These are phyloP conservation scores for Paraleonurus japonicus DNA, from an alignment of 257 asterid species.

Conservation along the genomic window DNA sequence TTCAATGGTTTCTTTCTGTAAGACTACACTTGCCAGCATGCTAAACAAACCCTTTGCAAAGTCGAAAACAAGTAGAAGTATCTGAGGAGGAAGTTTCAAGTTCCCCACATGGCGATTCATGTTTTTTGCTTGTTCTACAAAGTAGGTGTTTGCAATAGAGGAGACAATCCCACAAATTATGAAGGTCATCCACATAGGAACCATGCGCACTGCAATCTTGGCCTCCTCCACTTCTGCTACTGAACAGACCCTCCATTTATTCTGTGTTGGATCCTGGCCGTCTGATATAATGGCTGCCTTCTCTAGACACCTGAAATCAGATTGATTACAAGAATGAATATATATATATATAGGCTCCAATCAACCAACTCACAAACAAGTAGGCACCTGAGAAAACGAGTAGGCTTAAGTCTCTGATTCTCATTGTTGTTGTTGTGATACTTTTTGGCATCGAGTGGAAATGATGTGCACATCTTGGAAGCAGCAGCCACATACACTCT, in stretches of 20 bases:
- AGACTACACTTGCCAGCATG: neutral
- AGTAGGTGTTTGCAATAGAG: constrained; percentile 44
- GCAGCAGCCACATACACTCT: constrained; percentile 40
- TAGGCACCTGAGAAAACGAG: constrained; percentile 35
- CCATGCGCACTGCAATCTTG: constrained; percentile 27
- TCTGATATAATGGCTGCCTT: constrained; percentile 50
- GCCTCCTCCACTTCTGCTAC: constrained; percentile 31
- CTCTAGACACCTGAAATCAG: constrained; percentile 46
- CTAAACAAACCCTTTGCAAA: neutral
- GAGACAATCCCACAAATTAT: constrained; percentile 37
- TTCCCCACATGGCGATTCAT: constrained; percentile 34
- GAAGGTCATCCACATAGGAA: constrained; percentile 43
- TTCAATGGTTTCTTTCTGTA: neutral
- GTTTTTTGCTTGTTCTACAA: constrained; percentile 36
- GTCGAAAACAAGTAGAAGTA: constrained; percentile 22
- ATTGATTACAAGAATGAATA: too few relatives aligned
- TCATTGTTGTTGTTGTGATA: constrained; percentile 4
- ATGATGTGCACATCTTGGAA: constrained; percentile 20
- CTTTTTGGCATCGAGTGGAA: neutral
- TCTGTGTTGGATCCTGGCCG: neutral
- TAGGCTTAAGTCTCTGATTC: neutral
- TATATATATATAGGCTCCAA: too few relatives aligned
- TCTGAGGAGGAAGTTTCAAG: constrained; percentile 30
- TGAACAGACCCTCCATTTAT: constrained; percentile 24
- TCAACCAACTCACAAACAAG: neutral